Evolutionary conservation across 768 basidiomycete genomes (phyloP), one percentile per base, ranked within the genome.

Genomic region (Auriscalpium microsporum): DNA sequence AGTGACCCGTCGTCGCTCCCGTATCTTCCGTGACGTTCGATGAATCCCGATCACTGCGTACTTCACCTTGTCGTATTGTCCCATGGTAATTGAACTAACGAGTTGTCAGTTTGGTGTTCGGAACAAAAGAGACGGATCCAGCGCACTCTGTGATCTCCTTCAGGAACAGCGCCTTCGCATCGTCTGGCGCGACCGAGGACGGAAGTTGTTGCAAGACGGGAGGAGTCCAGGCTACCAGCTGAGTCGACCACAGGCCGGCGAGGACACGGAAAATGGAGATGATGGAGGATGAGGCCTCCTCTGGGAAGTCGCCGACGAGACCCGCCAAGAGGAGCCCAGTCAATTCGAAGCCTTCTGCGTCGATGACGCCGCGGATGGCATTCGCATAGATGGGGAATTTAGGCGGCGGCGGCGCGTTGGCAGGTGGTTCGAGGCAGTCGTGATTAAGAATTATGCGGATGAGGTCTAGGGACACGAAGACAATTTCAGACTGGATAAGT

Each of bases 271-370:
- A 80, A 58, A 97, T 84, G 2, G 86, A 81, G 54, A 91, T 82
- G 46, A 94, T 84, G 37, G 74, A 67, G 9, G 87, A 77, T 7
- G 83, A 75, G 3, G 84, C 79, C 56, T 97, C 95, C 65, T 92
- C 92, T 4, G 91, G 90, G 67, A 94, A 98, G 58, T 88, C 86
- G 19, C 87, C 84, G 4, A 90, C 83, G 28, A 97, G 74, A 4
- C 96, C 95, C 17, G 77, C 71, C 52, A 98, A 73, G 33, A 93
- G 68, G 59, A 81, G 81, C 13, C 78, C 78, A 14, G 90, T 67
- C 14, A 98, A 75, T 62, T 81, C 79, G 53, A 79, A 78, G 4
- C 93, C 92, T 67, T 90, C 83, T 58, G 83, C 82, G 53, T 81
- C 76, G 47, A 94, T 68, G 37, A 81, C 78, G 4, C 68, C 69